Conservation (phyloP, 23 red algal species). For the Agarophyton chilense region DNA sequence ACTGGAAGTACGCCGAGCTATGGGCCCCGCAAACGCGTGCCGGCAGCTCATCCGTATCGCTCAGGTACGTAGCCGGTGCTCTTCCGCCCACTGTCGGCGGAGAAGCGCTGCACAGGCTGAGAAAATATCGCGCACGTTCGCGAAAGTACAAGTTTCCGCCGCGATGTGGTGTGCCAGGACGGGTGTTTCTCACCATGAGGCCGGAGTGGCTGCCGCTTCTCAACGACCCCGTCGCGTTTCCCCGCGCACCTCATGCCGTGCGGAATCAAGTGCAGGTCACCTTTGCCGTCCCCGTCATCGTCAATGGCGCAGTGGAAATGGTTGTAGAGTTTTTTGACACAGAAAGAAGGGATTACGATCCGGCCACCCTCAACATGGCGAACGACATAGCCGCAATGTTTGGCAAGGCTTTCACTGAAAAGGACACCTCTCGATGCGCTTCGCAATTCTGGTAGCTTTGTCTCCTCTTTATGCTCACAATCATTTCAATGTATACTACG, state of each 20-base stretch:
- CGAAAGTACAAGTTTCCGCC: slow-evolving; percentile 45
- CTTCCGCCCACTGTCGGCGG: slow-evolving; percentile 29
- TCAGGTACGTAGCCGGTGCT: slow-evolving; percentile 19
- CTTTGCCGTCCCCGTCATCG: slow-evolving; percentile 73
- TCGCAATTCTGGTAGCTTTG: no score
- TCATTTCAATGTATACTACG: no score
- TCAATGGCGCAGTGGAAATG: slow-evolving; percentile 63
- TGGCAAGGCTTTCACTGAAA: slow-evolving; percentile 7
- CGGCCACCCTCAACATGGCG: slow-evolving; percentile 3
- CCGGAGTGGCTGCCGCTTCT: slow-evolving; percentile 76
- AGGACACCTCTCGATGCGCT: neutral
- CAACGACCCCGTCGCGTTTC: slow-evolving; percentile 62
- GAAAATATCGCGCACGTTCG: slow-evolving; percentile 12
- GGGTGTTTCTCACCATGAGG: slow-evolving; percentile 60
- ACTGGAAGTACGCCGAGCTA: slow-evolving; percentile 71
- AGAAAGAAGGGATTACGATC: slow-evolving; percentile 53
- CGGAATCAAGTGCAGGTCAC: slow-evolving; percentile 37
- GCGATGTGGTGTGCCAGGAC: slow-evolving; percentile 54
- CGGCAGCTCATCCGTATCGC: neutral
- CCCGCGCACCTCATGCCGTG: slow-evolving; percentile 58
- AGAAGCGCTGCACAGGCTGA: slow-evolving; percentile 9
- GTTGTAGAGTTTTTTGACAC: slow-evolving; percentile 75
- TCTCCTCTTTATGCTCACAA: no score
- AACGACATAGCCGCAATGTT: slow-evolving; percentile 25
- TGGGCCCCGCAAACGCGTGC: slow-evolving; percentile 12